A percentile compares a stretch with the other conserved stretches of the same genome.
These are phyloP conservation scores for Inonotus obliquus DNA, from an alignment of 1,284 basidiomycete genomes.

Conservation along the genomic window DNA sequence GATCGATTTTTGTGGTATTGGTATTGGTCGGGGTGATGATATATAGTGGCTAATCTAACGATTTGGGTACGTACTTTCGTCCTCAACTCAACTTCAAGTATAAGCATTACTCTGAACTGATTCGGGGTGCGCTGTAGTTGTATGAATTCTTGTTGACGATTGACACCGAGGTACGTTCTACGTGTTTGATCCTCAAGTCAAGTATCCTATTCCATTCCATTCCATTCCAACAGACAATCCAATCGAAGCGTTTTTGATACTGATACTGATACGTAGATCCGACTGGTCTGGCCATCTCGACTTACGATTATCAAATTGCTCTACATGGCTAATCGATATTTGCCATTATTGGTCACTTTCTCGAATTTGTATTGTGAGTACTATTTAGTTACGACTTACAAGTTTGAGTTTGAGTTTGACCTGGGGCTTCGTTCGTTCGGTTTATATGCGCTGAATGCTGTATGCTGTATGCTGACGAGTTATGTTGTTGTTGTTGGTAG, in stretches of 20 bases:
- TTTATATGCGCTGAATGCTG: too few species aligned
- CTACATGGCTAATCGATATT: constrained; percentile 15
- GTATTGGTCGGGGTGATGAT: not conserved
- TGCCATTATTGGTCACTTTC: constrained; percentile 4
- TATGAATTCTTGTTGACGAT: constrained; percentile 11
- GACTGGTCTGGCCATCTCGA: constrained; percentile 13
- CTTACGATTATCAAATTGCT: constrained; percentile 9
- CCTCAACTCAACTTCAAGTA: too few species aligned
- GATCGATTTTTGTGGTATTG: not conserved
- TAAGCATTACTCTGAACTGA: not conserved
- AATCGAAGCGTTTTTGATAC: not conserved
- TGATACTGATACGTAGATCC: constrained; percentile 3
- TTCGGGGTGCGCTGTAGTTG: not conserved
- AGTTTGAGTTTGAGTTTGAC: not conserved
- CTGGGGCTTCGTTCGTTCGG: too few species aligned
- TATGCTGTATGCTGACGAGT: too few species aligned
- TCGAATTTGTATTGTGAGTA: not conserved
- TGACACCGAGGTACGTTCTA: constrained; percentile 4
- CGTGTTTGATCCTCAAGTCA: too few species aligned
- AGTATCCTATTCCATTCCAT: too few species aligned
- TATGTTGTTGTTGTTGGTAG: too few species aligned
- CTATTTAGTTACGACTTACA: not conserved
- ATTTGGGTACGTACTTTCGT: constrained; percentile 1
- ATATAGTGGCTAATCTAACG: constrained; percentile 4
- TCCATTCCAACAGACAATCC: not conserved